Evolutionary conservation across 306 rosid genomes (phyloP), one percentile per base, ranked within the genome.

Genomic region (Citrullus mucosospermus): DNA sequence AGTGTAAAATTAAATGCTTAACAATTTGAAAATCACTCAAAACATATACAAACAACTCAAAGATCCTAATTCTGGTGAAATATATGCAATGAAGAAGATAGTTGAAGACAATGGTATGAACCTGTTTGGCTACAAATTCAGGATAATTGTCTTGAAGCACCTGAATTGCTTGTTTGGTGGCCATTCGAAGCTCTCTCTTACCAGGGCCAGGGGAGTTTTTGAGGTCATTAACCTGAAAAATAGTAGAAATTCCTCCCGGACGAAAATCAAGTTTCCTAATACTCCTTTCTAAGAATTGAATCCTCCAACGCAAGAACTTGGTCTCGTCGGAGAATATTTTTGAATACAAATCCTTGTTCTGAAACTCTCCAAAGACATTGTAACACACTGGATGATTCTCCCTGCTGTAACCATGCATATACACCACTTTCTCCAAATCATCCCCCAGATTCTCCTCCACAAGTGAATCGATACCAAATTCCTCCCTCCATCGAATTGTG

Each of bases 111-210:
- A 0, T 22, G 46, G 46, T 9, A 18, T 15, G 30, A 43, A 90
- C 96, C 96, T 95, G 97, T 84, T 91, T 95, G 82, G 89, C 91
- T 41, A 95, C 97, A 62, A 95, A 95, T 81, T 95, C 98, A 2
- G 97, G 97, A 82, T 95, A 91, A 81, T 95, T 95, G 83, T 92
- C 97, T 84, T 91, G 97, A 82, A 95, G 96, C 89, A 95, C 79
- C 15, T 89, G 92, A 82, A 95, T 81, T n/a, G 97, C 97, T 30
- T 86, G 93, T 78, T 88, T 94, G 56, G 97, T 92, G 81, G 96
- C 97, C 34, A 89, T 10, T 10, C 97, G 81, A 75, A 92, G 96
- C 50, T 95, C 97, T 2, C 84, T 75, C 86, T 91, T 92, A 11
- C 86, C 88, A 14, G 95, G 98, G 2, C 97, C 92, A 0, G 97